phyloP scores from a whole-genome alignment of 2,329 filamentous ascomycete species.

The Xylariaceae sp. region DNA sequence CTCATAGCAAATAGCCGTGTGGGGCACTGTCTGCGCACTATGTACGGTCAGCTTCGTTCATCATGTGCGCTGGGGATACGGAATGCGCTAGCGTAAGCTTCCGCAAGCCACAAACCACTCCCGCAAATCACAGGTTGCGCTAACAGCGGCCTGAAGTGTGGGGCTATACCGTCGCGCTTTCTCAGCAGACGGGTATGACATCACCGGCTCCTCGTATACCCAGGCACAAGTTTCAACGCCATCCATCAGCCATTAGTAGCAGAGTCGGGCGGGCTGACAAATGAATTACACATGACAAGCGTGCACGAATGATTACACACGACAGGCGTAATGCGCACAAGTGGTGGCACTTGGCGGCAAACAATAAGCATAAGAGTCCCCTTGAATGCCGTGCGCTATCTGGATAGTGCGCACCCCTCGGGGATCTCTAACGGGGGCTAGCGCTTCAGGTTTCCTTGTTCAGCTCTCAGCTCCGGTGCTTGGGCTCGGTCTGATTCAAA shows the following conservation, averaged over 20 bases:
- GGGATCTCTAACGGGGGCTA: background rate
- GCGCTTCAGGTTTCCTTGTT: no score
- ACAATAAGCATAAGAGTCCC: background rate
- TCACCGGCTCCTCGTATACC: background rate
- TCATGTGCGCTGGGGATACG: background rate
- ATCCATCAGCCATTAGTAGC: background rate
- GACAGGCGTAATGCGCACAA: background rate
- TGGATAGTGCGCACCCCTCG: no score
- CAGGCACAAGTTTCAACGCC: background rate
- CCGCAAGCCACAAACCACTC: background rate
- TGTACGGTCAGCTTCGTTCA: background rate
- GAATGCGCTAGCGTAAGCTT: background rate
- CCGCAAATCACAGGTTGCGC: no score
- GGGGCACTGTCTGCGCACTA: background rate
- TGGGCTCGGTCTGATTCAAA: no score
- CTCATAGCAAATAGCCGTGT: background rate
- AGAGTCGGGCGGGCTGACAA: no score
- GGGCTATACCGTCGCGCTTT: background rate
- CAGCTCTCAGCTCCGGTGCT: no score
- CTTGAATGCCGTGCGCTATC: no score
- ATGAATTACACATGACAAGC: no score
- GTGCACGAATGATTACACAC: background rate
- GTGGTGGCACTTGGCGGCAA: background rate
- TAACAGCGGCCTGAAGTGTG: background rate
- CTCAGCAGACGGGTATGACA: background rate